Evolutionary conservation across 495 filamentous ascomycete genomes (phyloP), one percentile per base, ranked within the genome.

Genomic region (Penicillium pancosmium): DNA sequence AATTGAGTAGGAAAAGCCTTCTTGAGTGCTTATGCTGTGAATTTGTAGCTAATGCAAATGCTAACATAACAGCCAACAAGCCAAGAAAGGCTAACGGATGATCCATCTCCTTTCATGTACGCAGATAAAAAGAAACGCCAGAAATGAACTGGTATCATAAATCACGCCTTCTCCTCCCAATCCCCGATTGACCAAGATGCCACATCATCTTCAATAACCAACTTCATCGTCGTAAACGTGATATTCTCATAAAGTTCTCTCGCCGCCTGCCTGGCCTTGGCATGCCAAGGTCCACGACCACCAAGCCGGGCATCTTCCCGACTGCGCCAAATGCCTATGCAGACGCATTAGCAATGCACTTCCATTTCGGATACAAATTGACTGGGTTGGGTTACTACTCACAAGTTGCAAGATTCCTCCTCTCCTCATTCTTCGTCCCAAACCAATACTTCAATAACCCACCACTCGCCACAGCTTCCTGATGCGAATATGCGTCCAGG

Each of bases 391-490:
- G 6, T 6, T 31, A 31, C 15, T 38, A 70, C 77, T 64, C 65
- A 82, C 88, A 92, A 46, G 89, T 92, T 49, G 90, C 89, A 59
- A 92, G 71, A 71, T 93, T 92, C 65, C 80, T 77, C 23, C 82
- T 78, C 34, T 86, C 69, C 35, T 68, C 76, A 73, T 91, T 83
- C 34, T 88, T 88, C 31, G 70, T 72, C 13, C 89, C 89, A 68
- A 90, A 93, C 90, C 91, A 94, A 74, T 93, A 92, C 83, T 95
- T 94, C 65, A 96, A 74, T 66, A 97, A 79, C n/a, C 92, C 92
- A 2, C 91, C 91, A 61, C 86, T 88, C 35, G 78, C 78, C 5
- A 82, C 86, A 11, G 92, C 92, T 71, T 96, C 91, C 27, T 79
- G 78, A 65, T 95, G 92, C 12, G 90, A 89, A 47, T 82, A 81